Base-by-base conservation (phyloP, 176 grass and related monocot genomes). In the Puya raimondii region DNA sequence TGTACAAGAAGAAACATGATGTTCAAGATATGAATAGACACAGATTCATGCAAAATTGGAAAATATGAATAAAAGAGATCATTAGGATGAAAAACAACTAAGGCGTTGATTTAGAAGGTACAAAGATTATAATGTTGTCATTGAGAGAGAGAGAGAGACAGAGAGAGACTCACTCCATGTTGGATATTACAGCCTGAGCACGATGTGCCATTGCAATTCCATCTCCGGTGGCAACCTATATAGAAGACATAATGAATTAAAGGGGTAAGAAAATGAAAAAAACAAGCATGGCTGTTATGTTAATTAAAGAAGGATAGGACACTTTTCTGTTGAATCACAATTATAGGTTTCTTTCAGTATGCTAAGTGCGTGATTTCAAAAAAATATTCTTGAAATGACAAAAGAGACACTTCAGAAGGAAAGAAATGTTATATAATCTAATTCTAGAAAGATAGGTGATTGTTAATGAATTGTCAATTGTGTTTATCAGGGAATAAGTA, bases 171-270 rank as follows among this genome's bases (percentile, higher is more conserved):
- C 72, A 97, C 93, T 97, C 93, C 93, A 97, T 97, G 76, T 92
- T 97, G 51, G 93, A 97, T 68, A 97, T 92, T 67, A 97, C 93
- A 83, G 89, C 89, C 53, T 90, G 89, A 64, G 93, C 93, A 51
- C 93, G 89, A 71, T 92, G 93, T 47, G 77, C 83, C 87, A 97
- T 97, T 67, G 93, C 93, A 29, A 97, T 88, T 76, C 93, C 93
- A 85, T 97, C 89, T 86, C 89, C 93, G 53, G 93, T 92, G 75
- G 93, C 89, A 67, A 97, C 93, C 93, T 92, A 77, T 47, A 77
- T 47, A 80, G 64, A 72, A 61, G n/a, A 7, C 56, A 16, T 22
- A 61, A 61, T 61, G 56, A 18, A 67, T 67, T n/a, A 67, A 33
- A 67, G 65, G 15, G 23, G 9, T 7, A 2, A 4, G 5, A 65